Conservation (phyloP, 2,329 filamentous ascomycete genomes). For the Epichloe aotearoae region DNA sequence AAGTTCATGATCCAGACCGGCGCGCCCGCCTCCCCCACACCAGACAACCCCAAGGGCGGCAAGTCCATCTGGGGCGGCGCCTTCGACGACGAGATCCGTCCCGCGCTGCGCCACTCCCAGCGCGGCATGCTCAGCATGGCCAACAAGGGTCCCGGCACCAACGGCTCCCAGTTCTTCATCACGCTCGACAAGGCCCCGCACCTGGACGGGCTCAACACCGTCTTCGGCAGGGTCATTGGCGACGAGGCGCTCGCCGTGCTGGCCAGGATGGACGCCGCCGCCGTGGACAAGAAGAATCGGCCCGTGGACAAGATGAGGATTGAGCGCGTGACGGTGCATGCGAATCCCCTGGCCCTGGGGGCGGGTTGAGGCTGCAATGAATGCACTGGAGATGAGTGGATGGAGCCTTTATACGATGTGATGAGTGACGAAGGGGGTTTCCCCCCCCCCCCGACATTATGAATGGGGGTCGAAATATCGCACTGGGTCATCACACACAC, state of each 20-base stretch:
- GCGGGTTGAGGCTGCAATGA: background rate
- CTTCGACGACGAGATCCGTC: slow-evolving; percentile 73
- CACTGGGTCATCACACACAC: no score
- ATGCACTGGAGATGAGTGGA: no score
- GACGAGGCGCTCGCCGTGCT: slow-evolving; percentile 53
- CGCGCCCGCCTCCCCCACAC: slow-evolving; percentile 40
- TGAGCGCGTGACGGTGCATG: slow-evolving; percentile 59
- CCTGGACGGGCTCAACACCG: slow-evolving; percentile 71
- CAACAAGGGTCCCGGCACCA: slow-evolving; percentile 61
- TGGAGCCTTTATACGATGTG: no score
- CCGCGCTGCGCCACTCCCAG: slow-evolving; percentile 52
- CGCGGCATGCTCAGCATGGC: slow-evolving; percentile 66
- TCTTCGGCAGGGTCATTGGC: slow-evolving; percentile 63
- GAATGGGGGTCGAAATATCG: no score
- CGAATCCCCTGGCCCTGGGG: slow-evolving; percentile 59
- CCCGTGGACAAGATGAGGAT: slow-evolving; percentile 56
- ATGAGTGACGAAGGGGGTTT: no score
- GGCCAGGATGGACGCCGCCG: slow-evolving; percentile 55
- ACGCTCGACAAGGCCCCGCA: slow-evolving; percentile 66
- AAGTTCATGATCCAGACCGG: slow-evolving; percentile 73
- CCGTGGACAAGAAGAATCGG: slow-evolving; percentile 66
- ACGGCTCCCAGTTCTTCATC: slow-evolving; percentile 73
- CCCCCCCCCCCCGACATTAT: rapidly evolving
- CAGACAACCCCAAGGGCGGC: slow-evolving; percentile 52
- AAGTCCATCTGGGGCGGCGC: slow-evolving; percentile 59